These are phyloP conservation scores for Solanum sparsipilum DNA, from an alignment of 257 asterid genomes.

Conservation along the genomic window DNA sequence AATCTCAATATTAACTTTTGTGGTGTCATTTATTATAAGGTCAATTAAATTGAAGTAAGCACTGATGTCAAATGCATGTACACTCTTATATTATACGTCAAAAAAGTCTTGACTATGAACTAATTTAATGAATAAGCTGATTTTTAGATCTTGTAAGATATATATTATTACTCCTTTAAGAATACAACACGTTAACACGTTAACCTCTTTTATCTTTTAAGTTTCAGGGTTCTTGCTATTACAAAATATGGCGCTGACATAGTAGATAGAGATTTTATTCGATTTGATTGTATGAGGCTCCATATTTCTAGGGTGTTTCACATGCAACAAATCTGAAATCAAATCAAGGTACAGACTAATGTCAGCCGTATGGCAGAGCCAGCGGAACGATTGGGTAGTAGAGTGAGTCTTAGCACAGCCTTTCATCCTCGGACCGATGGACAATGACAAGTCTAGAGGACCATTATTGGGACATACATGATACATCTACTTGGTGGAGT, in stretches of 20 bases:
- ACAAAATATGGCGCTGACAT: neutral
- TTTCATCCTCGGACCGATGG: fast-evolving
- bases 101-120: neutral
- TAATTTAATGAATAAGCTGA: neutral
- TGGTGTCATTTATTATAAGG: neutral
- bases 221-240: neutral
- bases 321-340: neutral
- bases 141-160: neutral
- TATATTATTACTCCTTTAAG: neutral
- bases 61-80: neutral
- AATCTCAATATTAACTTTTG: neutral
- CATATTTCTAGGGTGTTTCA: neutral
- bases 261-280: neutral
- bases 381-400: neutral
- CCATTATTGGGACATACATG: neutral
- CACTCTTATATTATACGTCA: neutral
- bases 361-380: neutral
- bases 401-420: neutral
- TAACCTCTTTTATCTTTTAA: neutral
- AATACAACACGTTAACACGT: neutral
- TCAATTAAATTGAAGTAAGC: neutral
- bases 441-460: neutral
- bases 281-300: neutral
- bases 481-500: too few relatives aligned
- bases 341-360: neutral